phyloP scores from a whole-genome alignment of 352 stramenopile genomes.

The Phytophthora capsici region DNA sequence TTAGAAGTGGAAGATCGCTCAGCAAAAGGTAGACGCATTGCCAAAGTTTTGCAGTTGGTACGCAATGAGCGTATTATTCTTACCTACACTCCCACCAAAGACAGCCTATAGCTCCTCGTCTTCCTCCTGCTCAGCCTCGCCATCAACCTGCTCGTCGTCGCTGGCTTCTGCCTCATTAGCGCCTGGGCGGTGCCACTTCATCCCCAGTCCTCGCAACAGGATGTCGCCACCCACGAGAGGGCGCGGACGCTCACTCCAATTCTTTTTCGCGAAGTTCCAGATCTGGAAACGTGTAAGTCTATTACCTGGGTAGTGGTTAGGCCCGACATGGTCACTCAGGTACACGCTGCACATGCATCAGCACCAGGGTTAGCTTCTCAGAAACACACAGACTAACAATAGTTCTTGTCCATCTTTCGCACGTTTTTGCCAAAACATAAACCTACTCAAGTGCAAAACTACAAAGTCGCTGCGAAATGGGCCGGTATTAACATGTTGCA shows the following conservation, averaged over 20 bases:
- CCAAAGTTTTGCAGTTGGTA: too few relatives aligned
- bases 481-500: slow-evolving; percentile 7
- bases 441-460: slow-evolving; percentile 16
- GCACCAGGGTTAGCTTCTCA: not conserved
- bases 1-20: too few relatives aligned
- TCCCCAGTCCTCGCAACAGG: not conserved
- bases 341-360: not conserved
- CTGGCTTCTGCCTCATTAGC: not conserved
- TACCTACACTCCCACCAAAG: too few relatives aligned
- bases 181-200: not conserved
- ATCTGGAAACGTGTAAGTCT: not conserved
- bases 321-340: too few relatives aligned
- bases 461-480: slow-evolving; percentile 3
- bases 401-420: not conserved
- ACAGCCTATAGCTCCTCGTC: too few relatives aligned
- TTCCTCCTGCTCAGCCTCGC: too few relatives aligned
- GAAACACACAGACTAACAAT: too few relatives aligned
- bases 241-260: not conserved
- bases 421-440: too few relatives aligned
- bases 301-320: too few relatives aligned
- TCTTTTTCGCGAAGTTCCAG: not conserved
- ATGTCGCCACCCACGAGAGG: not conserved
- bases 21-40: too few relatives aligned
- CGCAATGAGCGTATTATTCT: not conserved
- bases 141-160: not conserved